Evolutionary conservation across 768 basidiomycete species (phyloP).

Genomic region (Daedalea quercina): DNA sequence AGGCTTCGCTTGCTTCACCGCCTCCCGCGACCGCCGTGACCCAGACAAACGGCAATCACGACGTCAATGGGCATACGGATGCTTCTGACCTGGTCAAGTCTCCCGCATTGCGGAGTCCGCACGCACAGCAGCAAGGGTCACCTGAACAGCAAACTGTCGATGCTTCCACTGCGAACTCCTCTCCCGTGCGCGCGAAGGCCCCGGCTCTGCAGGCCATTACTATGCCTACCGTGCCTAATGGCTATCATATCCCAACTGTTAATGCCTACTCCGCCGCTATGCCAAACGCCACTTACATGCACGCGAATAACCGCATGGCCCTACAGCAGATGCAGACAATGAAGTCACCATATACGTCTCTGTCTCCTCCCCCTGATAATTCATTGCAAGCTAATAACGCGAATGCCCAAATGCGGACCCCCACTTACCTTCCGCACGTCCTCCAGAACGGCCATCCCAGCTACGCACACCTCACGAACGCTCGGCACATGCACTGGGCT

Average conservation of each 20-base stretch:
- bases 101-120: constrained; percentile 4
- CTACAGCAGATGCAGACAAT: constrained; percentile 55
- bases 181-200: constrained; percentile 43
- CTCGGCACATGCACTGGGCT: constrained; percentile 29
- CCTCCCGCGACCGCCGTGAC: constrained; percentile 7
- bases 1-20: constrained; percentile 16
- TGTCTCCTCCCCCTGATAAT: constrained; percentile 32
- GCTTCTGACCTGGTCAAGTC: constrained; percentile 14
- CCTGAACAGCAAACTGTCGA: constrained; percentile 4
- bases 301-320: constrained; percentile 26
- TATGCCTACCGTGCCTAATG: constrained; percentile 34
- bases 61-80: constrained; percentile 3
- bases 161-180: constrained; percentile 11
- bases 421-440: constrained; percentile 33
- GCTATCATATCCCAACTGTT: constrained; percentile 28
- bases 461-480: constrained; percentile 33
- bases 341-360: constrained; percentile 45
- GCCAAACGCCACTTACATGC: constrained; percentile 28
- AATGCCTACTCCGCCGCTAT: constrained; percentile 38
- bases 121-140: not conserved
- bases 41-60: constrained; percentile 9
- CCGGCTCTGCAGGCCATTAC: constrained; percentile 36
- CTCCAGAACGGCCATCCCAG: constrained; percentile 30
- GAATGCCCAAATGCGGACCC: constrained; percentile 23
- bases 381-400: constrained; percentile 25